These are phyloP conservation scores for Apiospora pterosperma DNA, from an alignment of 2,329 filamentous ascomycete genomes.

Conservation along the genomic window DNA sequence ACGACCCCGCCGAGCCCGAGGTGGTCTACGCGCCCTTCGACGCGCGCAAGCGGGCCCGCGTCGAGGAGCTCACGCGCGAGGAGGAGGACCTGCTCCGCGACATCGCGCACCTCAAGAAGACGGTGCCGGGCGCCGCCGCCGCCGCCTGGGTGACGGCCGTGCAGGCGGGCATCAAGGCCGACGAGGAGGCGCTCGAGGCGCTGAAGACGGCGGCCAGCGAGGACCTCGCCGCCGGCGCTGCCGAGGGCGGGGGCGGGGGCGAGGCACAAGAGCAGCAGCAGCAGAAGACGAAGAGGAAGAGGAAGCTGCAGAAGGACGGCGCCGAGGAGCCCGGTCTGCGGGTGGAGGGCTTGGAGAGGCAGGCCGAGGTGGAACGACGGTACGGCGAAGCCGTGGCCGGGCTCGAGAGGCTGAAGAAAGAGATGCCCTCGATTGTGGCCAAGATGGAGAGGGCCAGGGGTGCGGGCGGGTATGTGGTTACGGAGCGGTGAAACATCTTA, in stretches of 20 bases:
- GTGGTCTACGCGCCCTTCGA: conserved; percentile 59
- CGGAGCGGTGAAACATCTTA: conserved; percentile 29
- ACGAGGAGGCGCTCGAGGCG: conserved; percentile 41
- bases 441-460: conserved; percentile 62
- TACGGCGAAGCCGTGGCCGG: conserved; percentile 47
- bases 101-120: conserved; percentile 57
- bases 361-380: conserved; percentile 41
- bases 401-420: conserved; percentile 51
- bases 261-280: conserved; percentile 14
- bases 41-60: conserved; percentile 52
- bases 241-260: conserved; percentile 6
- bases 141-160: conserved; percentile 37
- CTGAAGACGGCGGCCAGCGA: conserved; percentile 13
- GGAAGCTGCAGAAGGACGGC: conserved; percentile 9
- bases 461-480: conserved; percentile 55
- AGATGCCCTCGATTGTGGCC: conserved; percentile 60
- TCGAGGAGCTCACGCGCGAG: conserved; percentile 57
- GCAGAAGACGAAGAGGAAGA: conserved; percentile 15
- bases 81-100: conserved; percentile 63
- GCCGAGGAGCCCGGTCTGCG: conserved; percentile 22
- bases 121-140: conserved; percentile 45
- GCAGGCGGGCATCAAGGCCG: conserved; percentile 36
- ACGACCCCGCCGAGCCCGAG: conserved; percentile 26
- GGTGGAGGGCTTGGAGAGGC: conserved; percentile 39
- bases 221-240: not conserved